These are phyloP conservation scores for Coniferiporia weirii DNA, from an alignment of 1,284 basidiomycete species.

Conservation along the genomic window DNA sequence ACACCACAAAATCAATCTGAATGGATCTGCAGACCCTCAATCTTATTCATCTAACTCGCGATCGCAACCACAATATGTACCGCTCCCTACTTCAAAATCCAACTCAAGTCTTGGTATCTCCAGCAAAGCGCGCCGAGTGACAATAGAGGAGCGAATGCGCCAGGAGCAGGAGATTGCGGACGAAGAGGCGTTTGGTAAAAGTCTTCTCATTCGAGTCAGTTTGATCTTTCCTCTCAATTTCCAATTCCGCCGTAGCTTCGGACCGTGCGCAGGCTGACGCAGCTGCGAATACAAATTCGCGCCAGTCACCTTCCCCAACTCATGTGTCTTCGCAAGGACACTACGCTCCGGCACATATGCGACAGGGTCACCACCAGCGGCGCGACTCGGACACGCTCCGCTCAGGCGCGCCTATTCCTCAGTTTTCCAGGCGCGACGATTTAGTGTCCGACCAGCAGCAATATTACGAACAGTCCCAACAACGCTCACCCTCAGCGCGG, in stretches of 20 bases:
- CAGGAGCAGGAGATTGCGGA: constrained; percentile 35
- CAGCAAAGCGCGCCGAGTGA: constrained; percentile 40
- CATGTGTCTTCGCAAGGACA: constrained; percentile 31
- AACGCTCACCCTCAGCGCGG: constrained; percentile 20
- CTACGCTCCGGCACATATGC: constrained; percentile 26
- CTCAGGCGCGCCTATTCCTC: constrained; percentile 28
- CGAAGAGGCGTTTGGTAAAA: constrained; percentile 27
- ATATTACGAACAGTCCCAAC: neutral
- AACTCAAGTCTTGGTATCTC: constrained; percentile 45
- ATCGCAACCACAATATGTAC: constrained; percentile 6
- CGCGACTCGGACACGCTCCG: constrained; percentile 72
- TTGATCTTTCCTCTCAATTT: neutral
- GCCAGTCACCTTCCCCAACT: constrained; percentile 53
- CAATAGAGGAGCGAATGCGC: constrained; percentile 46
- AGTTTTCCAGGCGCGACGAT: constrained; percentile 18
- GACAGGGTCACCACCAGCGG: constrained; percentile 42
- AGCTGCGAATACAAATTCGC: constrained; percentile 24
- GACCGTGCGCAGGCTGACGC: constrained; percentile 26
- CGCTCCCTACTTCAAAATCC: constrained; percentile 33
- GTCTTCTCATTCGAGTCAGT: neutral
- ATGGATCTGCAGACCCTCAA: neutral
- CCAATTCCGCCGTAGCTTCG: neutral
- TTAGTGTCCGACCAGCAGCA: neutral
- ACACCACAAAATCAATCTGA: neutral
- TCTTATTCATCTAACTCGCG: constrained; percentile 2